phyloP scores from a whole-genome alignment of 2,329 filamentous ascomycete species.

The Pezicula carpinea region DNA sequence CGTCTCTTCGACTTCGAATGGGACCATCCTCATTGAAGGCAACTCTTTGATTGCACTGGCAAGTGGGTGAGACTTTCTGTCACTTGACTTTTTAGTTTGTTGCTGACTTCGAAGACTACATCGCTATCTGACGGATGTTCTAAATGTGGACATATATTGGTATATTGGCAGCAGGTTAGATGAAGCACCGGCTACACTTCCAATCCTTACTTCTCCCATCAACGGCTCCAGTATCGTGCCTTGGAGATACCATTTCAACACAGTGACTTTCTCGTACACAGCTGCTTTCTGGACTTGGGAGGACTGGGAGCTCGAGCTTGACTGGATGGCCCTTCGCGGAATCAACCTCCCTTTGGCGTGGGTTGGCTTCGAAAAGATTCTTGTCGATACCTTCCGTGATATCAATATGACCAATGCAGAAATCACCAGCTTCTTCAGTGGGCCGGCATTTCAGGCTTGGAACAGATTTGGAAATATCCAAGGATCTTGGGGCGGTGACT shows the following conservation, averaged over 20 bases:
- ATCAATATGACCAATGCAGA: constrained; percentile 39
- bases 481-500: constrained; percentile 40
- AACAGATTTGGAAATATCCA: constrained; percentile 51
- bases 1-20: constrained; percentile 14
- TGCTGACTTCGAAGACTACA: constrained; percentile 28
- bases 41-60: constrained; percentile 31
- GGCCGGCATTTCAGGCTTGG: constrained; percentile 48
- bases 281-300: constrained; percentile 47
- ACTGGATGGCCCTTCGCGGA: constrained; percentile 48
- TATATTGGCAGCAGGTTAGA: constrained; percentile 38
- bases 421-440: constrained; percentile 41
- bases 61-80: constrained; percentile 23
- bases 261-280: constrained; percentile 49
- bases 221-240: constrained; percentile 36
- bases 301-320: constrained; percentile 47
- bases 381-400: constrained; percentile 42
- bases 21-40: constrained; percentile 30
- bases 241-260: constrained; percentile 47
- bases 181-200: constrained; percentile 26
- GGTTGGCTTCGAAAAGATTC: constrained; percentile 46
- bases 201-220: constrained; percentile 28
- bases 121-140: constrained; percentile 36
- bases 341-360: constrained; percentile 48
- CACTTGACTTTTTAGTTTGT: not conserved
- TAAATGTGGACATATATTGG: constrained; percentile 43